Base-by-base conservation (phyloP, 805 yeast species). In the Metahyphopichia silvanorum region DNA sequence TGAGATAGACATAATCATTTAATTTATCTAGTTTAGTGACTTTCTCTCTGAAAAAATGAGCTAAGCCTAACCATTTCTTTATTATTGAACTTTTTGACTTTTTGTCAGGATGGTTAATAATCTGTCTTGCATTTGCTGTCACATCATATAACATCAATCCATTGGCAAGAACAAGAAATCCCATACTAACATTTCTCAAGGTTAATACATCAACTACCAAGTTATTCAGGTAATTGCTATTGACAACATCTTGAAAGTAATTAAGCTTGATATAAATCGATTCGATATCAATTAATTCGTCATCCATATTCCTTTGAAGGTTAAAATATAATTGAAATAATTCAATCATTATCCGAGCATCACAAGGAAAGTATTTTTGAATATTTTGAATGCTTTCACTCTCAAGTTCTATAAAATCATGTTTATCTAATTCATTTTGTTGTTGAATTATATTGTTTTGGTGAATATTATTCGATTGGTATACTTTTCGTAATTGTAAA, bases 1-100 rank as follows among this genome's bases (percentile, higher is more conserved):
- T 48, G 28, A 54, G 37, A 40, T 39, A 51, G 2, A 53, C 22
- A 3, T 53, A 37, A 37, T 55, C 63, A 3, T 47, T 31, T n/a
- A 55, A 25, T n/a, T 42, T 42, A 11, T 47, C 53, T 26, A 44
- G 42, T 12, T 38, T 36, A 15, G 42, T 35, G 21, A 47, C 35
- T 29, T 39, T 39, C 16, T 38, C 31, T 31, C 38, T 39, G 17
- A 58, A 25, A 18, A 29, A 29, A 31, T 49, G 53, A 14, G 57
- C 37, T 11, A 35, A 9, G n/a, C 26, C 27, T 13, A 39, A 16
- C 31, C 14, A 43, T 31, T 12, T 35, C 26, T 4, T 43, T 35
- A 40, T 39, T 51, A 18, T n/a, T n/a, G n/a, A n/a, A n/a, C n/a
- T n/a, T n/a, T n/a, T n/a, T n/a, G n/a, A n/a, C n/a, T n/a, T n/a